Evolutionary conservation across 805 yeast species (phyloP), one percentile per base, ranked within the genome.

Genomic region (Candida qinlingensis): DNA sequence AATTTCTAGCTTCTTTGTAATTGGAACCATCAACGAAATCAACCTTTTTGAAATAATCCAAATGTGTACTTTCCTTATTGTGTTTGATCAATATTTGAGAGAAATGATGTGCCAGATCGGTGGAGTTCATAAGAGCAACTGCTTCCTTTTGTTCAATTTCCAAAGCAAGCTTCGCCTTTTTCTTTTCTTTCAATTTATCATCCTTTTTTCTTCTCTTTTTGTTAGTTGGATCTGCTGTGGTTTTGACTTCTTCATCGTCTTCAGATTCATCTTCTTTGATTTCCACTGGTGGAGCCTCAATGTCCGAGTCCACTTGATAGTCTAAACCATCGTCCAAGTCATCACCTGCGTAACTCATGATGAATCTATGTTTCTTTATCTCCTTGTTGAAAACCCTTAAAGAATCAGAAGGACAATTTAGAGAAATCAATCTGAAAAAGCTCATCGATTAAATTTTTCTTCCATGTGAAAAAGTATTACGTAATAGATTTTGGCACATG

Each of bases 311-410:
- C 27, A 77, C 70, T 5, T 72, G 75, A 60, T 85, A 86, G 4
- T 74, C 85, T 44, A 88, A 69, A 3, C 89, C 92, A 61, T 87
- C 96, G 45, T 87, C 91, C 50, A 88, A 70, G 51, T 85, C 96
- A 64, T 89, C 96, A 7, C 54, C 57, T 34, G 49, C 51, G 30
- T 35, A 41, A 28, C 53, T 53, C 56, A 53, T 53, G 3, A 6
- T 45, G 7, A 10, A 5, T 10, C 7, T 11, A 12, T 25, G 19
- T 12, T 12, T 19, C 6, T 37, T 10, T 7, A 4, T 19, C 19
- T 19, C 19, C 19, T 19, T 19, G 19, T 19, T 19, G 3, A 19
- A 19, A 19, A 19, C 19, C 19, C 19, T 19, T 19, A 19, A 31
- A 31, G 10, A 31, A 10, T 3, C 34, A 11, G 34, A 31, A 11